phyloP scores from a whole-genome alignment of 345 rosid genomes.

The Lepidium didymum region DNA sequence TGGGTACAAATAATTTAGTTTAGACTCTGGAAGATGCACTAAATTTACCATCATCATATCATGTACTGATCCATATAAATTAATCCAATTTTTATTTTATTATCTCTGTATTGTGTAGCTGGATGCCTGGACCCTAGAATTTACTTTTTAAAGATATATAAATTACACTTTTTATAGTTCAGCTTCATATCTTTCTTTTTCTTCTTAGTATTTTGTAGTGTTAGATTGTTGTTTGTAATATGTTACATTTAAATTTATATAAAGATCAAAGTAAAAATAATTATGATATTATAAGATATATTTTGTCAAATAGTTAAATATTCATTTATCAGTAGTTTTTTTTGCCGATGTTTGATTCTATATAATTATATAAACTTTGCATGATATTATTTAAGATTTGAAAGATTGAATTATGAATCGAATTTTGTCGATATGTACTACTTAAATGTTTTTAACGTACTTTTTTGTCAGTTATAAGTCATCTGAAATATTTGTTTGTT shows the following conservation, averaged over 20 bases:
- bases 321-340: too few relatives aligned
- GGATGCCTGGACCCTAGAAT: neutral
- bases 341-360: too few relatives aligned
- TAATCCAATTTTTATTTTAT: neutral
- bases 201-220: neutral
- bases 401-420: too few relatives aligned
- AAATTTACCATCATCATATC: neutral
- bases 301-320: too few relatives aligned
- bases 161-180: neutral
- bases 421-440: too few relatives aligned
- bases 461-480: too few relatives aligned
- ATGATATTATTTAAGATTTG: too few relatives aligned
- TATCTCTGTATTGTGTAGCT: neutral
- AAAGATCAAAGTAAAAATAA: neutral
- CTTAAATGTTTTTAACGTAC: too few relatives aligned
- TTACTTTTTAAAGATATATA: neutral
- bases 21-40: constrained; percentile 12
- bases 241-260: neutral
- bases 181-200: neutral
- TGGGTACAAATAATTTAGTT: neutral
- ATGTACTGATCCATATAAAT: neutral
- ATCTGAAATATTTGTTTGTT: too few relatives aligned
- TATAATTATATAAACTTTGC: too few relatives aligned
- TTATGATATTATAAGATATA: neutral
- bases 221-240: neutral